Base-by-base conservation (phyloP, 1,284 basidiomycete genomes). In the Microbotryomycetes sp. region DNA sequence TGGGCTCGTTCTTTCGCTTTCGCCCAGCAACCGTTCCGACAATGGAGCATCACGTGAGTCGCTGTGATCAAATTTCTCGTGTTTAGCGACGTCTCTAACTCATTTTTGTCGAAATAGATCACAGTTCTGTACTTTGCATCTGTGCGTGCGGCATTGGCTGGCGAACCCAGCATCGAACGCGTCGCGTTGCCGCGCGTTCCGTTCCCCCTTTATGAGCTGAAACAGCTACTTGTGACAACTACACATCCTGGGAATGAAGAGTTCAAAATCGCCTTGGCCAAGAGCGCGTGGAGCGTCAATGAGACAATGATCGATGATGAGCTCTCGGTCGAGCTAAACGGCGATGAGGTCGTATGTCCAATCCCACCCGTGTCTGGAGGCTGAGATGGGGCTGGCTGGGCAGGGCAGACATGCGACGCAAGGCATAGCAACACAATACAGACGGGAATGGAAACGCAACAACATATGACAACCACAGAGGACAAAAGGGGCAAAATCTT, bases 301-400 rank as follows among this genome's bases (percentile, higher is more conserved):
- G 85, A 82, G 56, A 87, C 87, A 74, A 87, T 88, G 85, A 81
- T 88, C 14, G 83, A 85, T n/a, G 75, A 78, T 14, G 70, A 74
- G 9, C 58, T 47, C 50, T 29, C 12, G n/a, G 76, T 81, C n/a
- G 59, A 77, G 15, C 73, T 90, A 49, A 79, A 75, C 46, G 86
- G 86, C 9, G 87, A 87, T 15, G 86, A 90, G 73, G 85, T 87
- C 69, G 82, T 89, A 4, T 87, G 85, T 23, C 80, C 89, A 31
- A 89, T 91, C 52, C 87, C 86, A 67, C 88, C 87, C 5, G 88
- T 90, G 0, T 88, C 86, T 58, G 88, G 89, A 6, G 87, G 87
- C 26, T 88, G 66, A 75, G 48, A 36, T 12, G n/a, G n/a, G n/a
- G n/a, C n/a, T n/a, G n/a, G n/a, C n/a, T n/a, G n/a, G n/a, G n/a